Evolutionary conservation across 1,284 basidiomycete genomes (phyloP), one percentile per base, ranked within the genome.

Genomic region (Puccinia novopanici): DNA sequence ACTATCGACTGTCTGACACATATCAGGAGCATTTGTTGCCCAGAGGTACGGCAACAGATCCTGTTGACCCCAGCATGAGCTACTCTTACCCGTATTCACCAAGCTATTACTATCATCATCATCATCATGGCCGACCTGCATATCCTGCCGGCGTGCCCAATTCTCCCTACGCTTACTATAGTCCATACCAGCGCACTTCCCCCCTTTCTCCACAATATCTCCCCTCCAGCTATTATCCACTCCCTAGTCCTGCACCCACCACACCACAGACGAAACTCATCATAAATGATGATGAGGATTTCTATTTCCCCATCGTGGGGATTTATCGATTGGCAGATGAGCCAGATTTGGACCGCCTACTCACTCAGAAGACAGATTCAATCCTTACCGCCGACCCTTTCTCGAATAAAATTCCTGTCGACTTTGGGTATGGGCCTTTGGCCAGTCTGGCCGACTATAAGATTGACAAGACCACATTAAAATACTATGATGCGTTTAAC

Each of bases 351-450:
- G 37, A 55, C 54, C 72, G 37, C n/a, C 52, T 74, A 45, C 72
- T 74, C n/a, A 74, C 10, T 17, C 12, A 59, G 17, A 45, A 74
- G 37, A 57, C 54, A 22, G 67, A 61, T 27, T 68, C 76, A 42
- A 57, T 79, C 24, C 65, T 79, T 13, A 45, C 5, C 27, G 27
- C 34, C 34, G 76, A 79, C 22, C 76, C 76, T 79, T 71, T 79
- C 61, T 48, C 24, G 12, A 37, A 79, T 40, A 45, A 67, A 30
- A 79, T 79, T 34, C 22, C 13, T 40, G 24, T 79, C 55, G 76
- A 79, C 57, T 79, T 57, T 50, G 76, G 76, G n/a, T 79, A 57
- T 61, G 76, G 76, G 22, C 9, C 42, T 52, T 45, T 79, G 30
- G 24, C 65, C 17, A 71, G 65, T 27, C 67, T 79, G 13, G 55